A percentile compares a stretch with the other conserved stretches of the same genome.
Conservation (phyloP, 148 eudicot species). For the Chenopodium formosanum region DNA sequence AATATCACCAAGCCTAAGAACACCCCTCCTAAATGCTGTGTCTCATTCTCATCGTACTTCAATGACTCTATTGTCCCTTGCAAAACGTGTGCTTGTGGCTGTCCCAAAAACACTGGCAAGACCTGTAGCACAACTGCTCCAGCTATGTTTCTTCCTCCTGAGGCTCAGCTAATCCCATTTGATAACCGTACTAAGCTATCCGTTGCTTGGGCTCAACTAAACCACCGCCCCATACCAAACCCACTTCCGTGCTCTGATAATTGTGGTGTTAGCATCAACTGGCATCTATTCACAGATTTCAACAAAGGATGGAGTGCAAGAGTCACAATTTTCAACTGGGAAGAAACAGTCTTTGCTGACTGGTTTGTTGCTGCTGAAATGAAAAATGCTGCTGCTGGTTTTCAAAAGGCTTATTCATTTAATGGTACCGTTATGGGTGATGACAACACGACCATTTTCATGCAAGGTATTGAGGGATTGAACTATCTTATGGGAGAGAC, state of each 20-base stretch:
- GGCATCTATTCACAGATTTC: slow-evolving; percentile 67
- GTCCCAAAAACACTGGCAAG: slow-evolving; percentile 31
- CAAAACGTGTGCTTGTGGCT: slow-evolving; percentile 71
- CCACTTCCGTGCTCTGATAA: slow-evolving; percentile 83
- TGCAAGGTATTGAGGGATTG: slow-evolving; percentile 60
- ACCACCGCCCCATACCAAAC: slow-evolving; percentile 57
- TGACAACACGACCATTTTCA: slow-evolving; percentile 52
- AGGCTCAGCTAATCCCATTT: slow-evolving; percentile 82
- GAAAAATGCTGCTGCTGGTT: slow-evolving; percentile 58
- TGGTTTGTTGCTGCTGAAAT: slow-evolving; percentile 66
- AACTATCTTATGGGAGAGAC: slow-evolving; percentile 69
- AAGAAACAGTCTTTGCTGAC: slow-evolving; percentile 44
- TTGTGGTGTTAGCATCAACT: slow-evolving; percentile 88
- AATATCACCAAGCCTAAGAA: slow-evolving; percentile 47
- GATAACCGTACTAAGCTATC: slow-evolving; percentile 67
- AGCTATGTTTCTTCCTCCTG: slow-evolving; percentile 82
- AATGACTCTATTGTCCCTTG: slow-evolving; percentile 52
- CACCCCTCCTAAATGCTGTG: slow-evolving; percentile 47
- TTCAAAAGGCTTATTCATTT: slow-evolving; percentile 73
- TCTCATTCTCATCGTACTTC: slow-evolving; percentile 48
- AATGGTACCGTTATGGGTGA: slow-evolving; percentile 45
- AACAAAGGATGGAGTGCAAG: slow-evolving; percentile 65
- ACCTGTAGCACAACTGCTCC: slow-evolving; percentile 61
- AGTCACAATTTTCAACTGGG: slow-evolving; percentile 72
- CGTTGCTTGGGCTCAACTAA: slow-evolving; percentile 67